phyloP scores from a whole-genome alignment of 2,329 filamentous ascomycete genomes.

The Akanthomyces lecanii region DNA sequence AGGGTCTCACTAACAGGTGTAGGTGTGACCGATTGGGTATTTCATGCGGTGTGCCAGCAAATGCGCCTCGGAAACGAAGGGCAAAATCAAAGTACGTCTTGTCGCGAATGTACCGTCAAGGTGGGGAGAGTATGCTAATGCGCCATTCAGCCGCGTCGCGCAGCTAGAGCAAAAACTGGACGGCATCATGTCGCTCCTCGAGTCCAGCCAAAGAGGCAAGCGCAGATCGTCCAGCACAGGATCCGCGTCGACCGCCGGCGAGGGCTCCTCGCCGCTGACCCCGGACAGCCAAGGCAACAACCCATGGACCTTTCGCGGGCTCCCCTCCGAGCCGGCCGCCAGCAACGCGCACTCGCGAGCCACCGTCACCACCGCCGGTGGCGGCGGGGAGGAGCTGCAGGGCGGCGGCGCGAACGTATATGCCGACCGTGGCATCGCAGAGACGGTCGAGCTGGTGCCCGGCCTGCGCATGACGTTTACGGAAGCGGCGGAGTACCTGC shows the following conservation, averaged over 20 bases:
- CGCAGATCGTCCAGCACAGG: neutral
- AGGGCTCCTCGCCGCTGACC: slow-evolving; percentile 19
- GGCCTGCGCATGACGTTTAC: slow-evolving; percentile 25
- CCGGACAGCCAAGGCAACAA: slow-evolving; percentile 8
- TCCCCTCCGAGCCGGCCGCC: neutral
- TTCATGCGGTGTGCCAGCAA: slow-evolving; percentile 24
- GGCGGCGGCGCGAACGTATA: neutral
- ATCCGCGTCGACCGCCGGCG: slow-evolving; percentile 5
- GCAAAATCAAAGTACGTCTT: slow-evolving; percentile 25
- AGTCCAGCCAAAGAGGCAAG: neutral
- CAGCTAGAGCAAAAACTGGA: slow-evolving; percentile 30
- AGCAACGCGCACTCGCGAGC: too few species aligned
- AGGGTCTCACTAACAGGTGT: neutral
- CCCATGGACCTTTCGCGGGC: neutral
- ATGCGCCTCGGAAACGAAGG: slow-evolving; percentile 23
- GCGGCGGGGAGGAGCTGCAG: neutral
- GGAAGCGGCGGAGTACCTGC: slow-evolving; percentile 28
- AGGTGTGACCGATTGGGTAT: slow-evolving; percentile 25
- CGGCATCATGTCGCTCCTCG: slow-evolving; percentile 27
- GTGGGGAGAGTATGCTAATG: too few species aligned
- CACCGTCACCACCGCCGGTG: neutral
- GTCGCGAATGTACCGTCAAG: too few species aligned
- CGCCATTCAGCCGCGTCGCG: slow-evolving; percentile 24
- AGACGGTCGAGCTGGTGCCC: slow-evolving; percentile 23
- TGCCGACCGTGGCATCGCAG: neutral